These are phyloP conservation scores for Dactylonectria macrodidyma DNA, from an alignment of 2,329 filamentous ascomycete genomes.

Conservation along the genomic window DNA sequence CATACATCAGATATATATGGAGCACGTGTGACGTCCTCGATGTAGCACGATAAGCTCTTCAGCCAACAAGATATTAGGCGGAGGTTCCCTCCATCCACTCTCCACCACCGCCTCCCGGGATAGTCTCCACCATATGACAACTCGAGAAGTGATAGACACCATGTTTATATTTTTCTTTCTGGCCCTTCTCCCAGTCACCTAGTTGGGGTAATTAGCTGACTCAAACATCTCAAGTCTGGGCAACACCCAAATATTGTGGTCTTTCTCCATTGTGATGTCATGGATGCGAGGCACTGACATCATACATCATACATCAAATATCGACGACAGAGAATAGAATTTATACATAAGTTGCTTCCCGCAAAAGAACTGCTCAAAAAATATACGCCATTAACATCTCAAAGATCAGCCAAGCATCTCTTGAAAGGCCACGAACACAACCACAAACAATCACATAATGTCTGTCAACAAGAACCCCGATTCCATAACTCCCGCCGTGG, in stretches of 20 bases:
- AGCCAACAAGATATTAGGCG: neutral
- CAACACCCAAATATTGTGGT: neutral
- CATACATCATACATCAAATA: slow-evolving; percentile 22
- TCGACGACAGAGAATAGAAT: neutral
- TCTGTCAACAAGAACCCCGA: slow-evolving; percentile 64
- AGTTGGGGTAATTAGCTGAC: neutral
- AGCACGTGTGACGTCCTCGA: slow-evolving; percentile 4
- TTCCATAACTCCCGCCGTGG: slow-evolving; percentile 65
- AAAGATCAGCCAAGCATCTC: too few species aligned
- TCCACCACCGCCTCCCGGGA: neutral
- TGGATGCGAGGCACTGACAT: slow-evolving; percentile 16
- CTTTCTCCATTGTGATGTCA: slow-evolving; percentile 16
- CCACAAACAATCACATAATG: slow-evolving; percentile 53
- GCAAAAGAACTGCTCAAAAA: neutral
- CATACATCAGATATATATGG: neutral
- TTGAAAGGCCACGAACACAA: neutral
- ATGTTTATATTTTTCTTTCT: neutral
- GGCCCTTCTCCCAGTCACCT: neutral
- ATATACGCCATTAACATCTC: neutral
- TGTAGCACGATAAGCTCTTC: neutral
- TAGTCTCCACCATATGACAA: neutral
- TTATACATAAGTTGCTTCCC: neutral
- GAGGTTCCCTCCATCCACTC: neutral
- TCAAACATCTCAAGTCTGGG: neutral
- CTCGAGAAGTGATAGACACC: neutral